Evolutionary conservation across 2,329 filamentous ascomycete species (phyloP), one percentile per base, ranked within the genome.

Genomic region (Aureobasidium sp.): DNA sequence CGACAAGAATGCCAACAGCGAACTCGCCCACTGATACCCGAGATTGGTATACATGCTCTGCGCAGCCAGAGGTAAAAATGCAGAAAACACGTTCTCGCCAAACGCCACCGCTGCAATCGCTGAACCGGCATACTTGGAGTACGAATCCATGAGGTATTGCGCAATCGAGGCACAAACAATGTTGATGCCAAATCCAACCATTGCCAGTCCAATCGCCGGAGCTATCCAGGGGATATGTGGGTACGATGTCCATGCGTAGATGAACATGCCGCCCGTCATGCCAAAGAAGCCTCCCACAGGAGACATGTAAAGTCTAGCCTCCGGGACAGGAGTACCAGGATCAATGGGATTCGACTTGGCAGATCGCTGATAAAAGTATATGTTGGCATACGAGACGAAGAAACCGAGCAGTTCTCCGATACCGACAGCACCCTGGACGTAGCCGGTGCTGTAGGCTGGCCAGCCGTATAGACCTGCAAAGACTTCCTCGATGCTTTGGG

Each of bases 111-210:
- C 79, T 4, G 77, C 79, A 29, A 82, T 74, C 0, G 79, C 79
- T 39, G 77, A 80, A 0, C 75, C 80, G 4, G 79, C 78, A 63
- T 80, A 82, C 55, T 76, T 77, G 8, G 69, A 71, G 63, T 82
- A 83, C 2, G 77, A 73, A 66, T 82, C 80, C 1, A 78, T 74
- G 15, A 82, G 70, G 57, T 83, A 83, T 62, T 77, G 76, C 20
- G 76, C 75, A 17, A 80, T 75, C 0, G 75, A 77, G 1, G 73
- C 70, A 0, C 81, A 75, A 9, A 81, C 76, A 36, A 74, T 71
- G 14, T 78, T 78, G 66, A 78, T 80, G 2, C 80, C 80, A 29
- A 78, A 78, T 0, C 80, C 80, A 1, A 82, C 76, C 67, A 82
- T 74, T 0, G 68, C 71, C 2, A 83, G 72, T 0, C 79, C 78